Evolutionary conservation across 169 alveolate species (phyloP).

Genomic region (Plasmodium reichenowi): DNA sequence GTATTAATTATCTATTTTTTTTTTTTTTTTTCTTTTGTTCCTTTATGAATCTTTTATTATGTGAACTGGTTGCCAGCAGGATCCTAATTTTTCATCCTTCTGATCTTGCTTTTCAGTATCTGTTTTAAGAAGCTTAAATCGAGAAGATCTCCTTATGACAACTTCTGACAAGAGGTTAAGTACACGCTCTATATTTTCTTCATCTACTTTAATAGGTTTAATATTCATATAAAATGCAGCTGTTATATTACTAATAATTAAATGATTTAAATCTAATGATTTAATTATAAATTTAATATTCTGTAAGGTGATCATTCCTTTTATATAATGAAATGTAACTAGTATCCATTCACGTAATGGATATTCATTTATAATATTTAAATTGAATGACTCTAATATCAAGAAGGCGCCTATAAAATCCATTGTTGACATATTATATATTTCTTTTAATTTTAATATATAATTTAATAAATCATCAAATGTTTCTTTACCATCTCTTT

Average conservation of each 20-base stretch:
- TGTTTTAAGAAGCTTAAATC: conserved; percentile 33
- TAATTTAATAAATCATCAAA: conserved; percentile 54
- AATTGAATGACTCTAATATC: conserved; percentile 46
- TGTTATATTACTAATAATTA: conserved; percentile 47
- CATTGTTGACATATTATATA: conserved; percentile 44
- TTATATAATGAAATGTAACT: conserved; percentile 66
- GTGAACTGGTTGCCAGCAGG: conserved; percentile 70
- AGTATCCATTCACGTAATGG: conserved; percentile 71
- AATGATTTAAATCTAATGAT: conserved; percentile 27
- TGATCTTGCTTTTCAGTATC: conserved; percentile 12
- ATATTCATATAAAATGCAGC: conserved; percentile 69
- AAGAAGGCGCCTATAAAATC: conserved; percentile 69
- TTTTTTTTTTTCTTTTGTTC: background rate
- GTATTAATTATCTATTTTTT: background rate
- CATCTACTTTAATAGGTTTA: conserved; percentile 39
- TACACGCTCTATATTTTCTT: conserved; percentile 29
- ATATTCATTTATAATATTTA: conserved; percentile 29
- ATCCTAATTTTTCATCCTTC: conserved; percentile 58
- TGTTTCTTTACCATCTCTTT: conserved; percentile 40
- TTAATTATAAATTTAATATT: conserved; percentile 36
- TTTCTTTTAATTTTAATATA: conserved; percentile 50
- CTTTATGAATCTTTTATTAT: background rate
- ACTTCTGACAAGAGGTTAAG: conserved; percentile 37
- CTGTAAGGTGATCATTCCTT: conserved; percentile 38
- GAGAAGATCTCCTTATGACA: conserved; percentile 44